Percentiles rank a stretch among this genome's conserved stretches.
Conservation (phyloP, 2,329 filamentous ascomycete species). For the Botrytis fragariae region DNA sequence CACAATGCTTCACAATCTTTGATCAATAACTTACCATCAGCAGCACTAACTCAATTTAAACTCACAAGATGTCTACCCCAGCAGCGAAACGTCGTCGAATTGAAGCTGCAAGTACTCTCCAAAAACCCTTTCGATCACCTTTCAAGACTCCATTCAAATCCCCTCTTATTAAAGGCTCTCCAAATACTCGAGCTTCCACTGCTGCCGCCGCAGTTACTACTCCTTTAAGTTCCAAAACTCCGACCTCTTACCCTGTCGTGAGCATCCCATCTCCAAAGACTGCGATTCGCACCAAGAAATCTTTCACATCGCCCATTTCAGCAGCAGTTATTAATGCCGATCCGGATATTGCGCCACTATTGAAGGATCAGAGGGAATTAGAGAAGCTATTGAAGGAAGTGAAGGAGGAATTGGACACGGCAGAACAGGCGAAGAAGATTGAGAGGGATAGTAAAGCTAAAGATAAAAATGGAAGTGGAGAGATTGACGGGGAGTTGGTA, state of each 20-base stretch:
- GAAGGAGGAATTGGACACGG: slow-evolving; percentile 47
- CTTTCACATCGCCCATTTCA: slow-evolving; percentile 37
- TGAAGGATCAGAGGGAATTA: slow-evolving; percentile 38
- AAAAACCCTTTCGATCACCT: slow-evolving; percentile 71
- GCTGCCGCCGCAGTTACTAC: slow-evolving; percentile 11
- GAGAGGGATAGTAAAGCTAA: slow-evolving; percentile 38
- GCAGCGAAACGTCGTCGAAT: slow-evolving; percentile 63
- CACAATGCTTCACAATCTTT: slow-evolving; percentile 28
- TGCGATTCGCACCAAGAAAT: slow-evolving; percentile 26
- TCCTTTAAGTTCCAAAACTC: slow-evolving; percentile 12
- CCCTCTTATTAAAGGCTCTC: slow-evolving; percentile 23
- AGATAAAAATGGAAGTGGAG: slow-evolving; percentile 44
- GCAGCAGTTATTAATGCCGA: slow-evolving; percentile 36
- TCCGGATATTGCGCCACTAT: slow-evolving; percentile 36
- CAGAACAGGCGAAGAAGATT: slow-evolving; percentile 53
- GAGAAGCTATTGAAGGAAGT: slow-evolving; percentile 35
- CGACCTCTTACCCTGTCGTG: slow-evolving; percentile 9
- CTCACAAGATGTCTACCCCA: slow-evolving; percentile 46
- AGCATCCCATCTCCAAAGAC: slow-evolving; percentile 18
- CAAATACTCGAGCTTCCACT: slow-evolving; percentile 24
- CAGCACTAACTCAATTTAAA: slow-evolving; percentile 33
- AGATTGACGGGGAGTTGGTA: slow-evolving; percentile 56
- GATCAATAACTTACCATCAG: slow-evolving; percentile 29
- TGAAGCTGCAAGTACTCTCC: slow-evolving; percentile 57
- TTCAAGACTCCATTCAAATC: slow-evolving; percentile 48